phyloP scores from a whole-genome alignment of 2,329 filamentous ascomycete genomes.

The Hypoxylon sp. region DNA sequence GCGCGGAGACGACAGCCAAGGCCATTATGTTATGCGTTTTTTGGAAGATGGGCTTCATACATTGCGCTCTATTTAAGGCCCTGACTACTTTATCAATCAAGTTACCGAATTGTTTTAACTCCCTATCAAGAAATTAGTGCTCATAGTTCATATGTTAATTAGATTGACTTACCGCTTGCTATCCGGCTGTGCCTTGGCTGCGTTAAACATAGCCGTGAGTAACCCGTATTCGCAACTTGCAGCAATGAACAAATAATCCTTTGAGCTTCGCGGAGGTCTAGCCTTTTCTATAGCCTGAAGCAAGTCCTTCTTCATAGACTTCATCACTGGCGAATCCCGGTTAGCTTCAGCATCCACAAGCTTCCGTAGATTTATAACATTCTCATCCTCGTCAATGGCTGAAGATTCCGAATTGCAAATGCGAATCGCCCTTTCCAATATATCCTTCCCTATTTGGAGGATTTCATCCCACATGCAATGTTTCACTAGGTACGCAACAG shows the following conservation, averaged over 20 bases:
- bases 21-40: constrained; percentile 34
- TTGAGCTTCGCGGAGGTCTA: constrained; percentile 21
- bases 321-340: not conserved
- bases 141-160: not conserved
- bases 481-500: constrained; percentile 39
- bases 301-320: constrained; percentile 29
- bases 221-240: constrained; percentile 53
- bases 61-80: constrained; percentile 24
- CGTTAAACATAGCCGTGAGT: constrained; percentile 60
- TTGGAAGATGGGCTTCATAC: constrained; percentile 34
- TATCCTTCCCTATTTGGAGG: constrained; percentile 32
- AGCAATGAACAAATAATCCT: constrained; percentile 18
- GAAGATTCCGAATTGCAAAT: constrained; percentile 31
- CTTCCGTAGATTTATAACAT: constrained; percentile 19
- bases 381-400: constrained; percentile 27
- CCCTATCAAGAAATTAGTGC: constrained; percentile 38
- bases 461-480: constrained; percentile 45
- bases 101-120: constrained; percentile 40
- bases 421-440: constrained; percentile 46
- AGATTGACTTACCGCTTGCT: constrained; percentile 54
- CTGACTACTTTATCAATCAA: constrained; percentile 37
- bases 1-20: constrained; percentile 33
- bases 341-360: constrained; percentile 1
- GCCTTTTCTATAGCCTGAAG: constrained; percentile 22
- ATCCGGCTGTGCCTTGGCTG: constrained; percentile 56